A percentile compares a stretch with the other conserved stretches of the same genome.
These are phyloP conservation scores for Euphorbia pulcherrima DNA, from an alignment of 345 rosid species.

Conservation along the genomic window DNA sequence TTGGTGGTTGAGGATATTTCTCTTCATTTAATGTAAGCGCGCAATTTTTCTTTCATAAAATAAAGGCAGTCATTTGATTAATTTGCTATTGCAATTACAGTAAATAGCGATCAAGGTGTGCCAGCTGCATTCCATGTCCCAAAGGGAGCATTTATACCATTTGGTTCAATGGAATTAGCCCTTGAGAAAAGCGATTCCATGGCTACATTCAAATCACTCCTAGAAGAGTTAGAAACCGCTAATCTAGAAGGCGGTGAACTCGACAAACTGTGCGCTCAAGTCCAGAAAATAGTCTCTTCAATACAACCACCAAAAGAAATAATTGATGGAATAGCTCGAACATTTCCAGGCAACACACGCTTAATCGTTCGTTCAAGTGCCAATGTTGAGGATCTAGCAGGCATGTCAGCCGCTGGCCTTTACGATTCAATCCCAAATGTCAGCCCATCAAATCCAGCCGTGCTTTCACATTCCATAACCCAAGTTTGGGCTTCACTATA, in stretches of 20 bases:
- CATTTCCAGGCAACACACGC: constrained; percentile 48
- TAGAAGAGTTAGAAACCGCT: constrained; percentile 67
- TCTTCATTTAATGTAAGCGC: no score
- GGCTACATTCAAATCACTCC: constrained; percentile 50
- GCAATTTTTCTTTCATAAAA: no score
- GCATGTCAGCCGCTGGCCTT: constrained; percentile 94
- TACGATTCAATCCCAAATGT: constrained; percentile 95
- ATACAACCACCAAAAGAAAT: constrained; percentile 52
- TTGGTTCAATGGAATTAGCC: constrained; percentile 85
- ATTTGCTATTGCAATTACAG: constrained; percentile 39
- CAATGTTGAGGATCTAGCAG: constrained; percentile 96
- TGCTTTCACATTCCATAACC: constrained; percentile 60
- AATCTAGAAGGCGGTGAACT: constrained; percentile 62
- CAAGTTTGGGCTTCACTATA: constrained; percentile 96
- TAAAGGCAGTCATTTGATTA: constrained; percentile 14
- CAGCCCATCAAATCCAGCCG: constrained; percentile 57
- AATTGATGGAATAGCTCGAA: constrained; percentile 42
- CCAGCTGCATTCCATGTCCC: constrained; percentile 86
- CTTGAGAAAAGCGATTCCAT: constrained; percentile 45
- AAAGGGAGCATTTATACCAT: constrained; percentile 73
- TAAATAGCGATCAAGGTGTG: constrained; percentile 67
- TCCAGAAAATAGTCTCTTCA: constrained; percentile 65
- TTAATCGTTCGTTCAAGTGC: constrained; percentile 96
- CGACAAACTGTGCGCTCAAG: constrained; percentile 55
- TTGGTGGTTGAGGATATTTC: no score